phyloP scores from a whole-genome alignment of 2,329 filamentous ascomycete species.

The Colletotrichum cereale region DNA sequence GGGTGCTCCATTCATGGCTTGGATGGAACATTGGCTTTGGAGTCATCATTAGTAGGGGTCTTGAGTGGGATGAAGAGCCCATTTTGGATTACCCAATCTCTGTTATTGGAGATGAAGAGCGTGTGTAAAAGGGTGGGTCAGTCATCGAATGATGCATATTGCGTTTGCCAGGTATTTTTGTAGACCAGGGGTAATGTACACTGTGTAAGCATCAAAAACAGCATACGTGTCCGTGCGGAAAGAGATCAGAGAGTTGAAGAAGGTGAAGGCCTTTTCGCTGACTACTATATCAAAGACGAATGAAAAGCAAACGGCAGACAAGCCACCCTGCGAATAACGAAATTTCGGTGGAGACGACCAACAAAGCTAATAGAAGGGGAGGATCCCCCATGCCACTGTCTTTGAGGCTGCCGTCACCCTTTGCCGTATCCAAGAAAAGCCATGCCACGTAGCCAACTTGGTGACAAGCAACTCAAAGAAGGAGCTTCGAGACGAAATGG shows the following conservation, averaged over 20 bases:
- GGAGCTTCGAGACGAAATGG: too few relatives aligned
- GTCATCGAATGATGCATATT: not conserved
- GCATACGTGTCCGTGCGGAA: not conserved
- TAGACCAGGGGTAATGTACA: not conserved
- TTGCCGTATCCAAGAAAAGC: too few relatives aligned
- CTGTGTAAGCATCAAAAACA: conserved; percentile 1
- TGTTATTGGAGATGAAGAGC: not conserved
- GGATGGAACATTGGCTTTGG: not conserved
- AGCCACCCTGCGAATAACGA: too few relatives aligned
- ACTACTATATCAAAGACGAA: too few relatives aligned
- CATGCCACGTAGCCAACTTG: too few relatives aligned
- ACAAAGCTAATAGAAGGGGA: too few relatives aligned
- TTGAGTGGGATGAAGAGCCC: not conserved
- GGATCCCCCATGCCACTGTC: too few relatives aligned
- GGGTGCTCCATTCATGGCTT: not conserved
- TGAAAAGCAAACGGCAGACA: too few relatives aligned
- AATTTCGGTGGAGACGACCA: too few relatives aligned
- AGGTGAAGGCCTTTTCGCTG: not conserved
- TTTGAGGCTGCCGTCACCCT: too few relatives aligned
- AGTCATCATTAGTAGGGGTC: not conserved
- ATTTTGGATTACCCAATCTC: not conserved
- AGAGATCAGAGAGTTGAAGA: not conserved
- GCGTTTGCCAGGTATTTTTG: not conserved
- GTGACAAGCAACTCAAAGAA: too few relatives aligned
- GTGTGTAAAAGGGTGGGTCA: not conserved